phyloP scores from a whole-genome alignment of 2,329 filamentous ascomycete species.

The Parafenestella ontariensis region DNA sequence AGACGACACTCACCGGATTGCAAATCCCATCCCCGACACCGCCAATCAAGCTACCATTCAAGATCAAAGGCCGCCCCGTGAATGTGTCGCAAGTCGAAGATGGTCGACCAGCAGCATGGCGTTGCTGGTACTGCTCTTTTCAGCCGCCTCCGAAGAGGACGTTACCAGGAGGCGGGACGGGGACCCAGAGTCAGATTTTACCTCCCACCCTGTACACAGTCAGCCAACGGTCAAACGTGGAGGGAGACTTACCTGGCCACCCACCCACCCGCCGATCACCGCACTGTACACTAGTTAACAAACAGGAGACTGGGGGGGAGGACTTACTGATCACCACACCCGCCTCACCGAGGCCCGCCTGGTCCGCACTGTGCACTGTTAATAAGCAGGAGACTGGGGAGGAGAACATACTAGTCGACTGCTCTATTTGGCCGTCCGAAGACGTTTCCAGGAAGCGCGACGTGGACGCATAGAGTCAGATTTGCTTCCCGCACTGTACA shows the following conservation, averaged over 20 bases:
- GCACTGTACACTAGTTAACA: no score
- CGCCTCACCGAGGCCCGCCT: no score
- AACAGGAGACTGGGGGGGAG: no score
- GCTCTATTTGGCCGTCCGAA: not conserved
- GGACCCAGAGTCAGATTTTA: conserved; percentile 3
- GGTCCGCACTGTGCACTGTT: no score
- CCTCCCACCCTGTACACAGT: not conserved
- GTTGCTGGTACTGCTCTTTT: no score
- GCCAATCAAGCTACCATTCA: not conserved
- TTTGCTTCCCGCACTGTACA: not conserved
- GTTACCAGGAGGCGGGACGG: not conserved
- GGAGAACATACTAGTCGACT: not conserved
- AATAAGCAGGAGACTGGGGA: not conserved
- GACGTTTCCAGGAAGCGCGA: not conserved
- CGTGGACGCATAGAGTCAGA: not conserved
- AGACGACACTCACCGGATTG: not conserved
- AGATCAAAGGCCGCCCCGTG: not conserved
- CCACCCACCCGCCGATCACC: no score
- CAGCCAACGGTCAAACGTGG: not conserved
- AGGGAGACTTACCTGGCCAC: not conserved
- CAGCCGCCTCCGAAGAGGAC: no score
- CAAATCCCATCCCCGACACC: no score
- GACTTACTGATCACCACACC: no score
- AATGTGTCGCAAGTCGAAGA: not conserved
- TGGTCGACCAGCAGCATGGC: no score